Evolutionary conservation across 2,329 filamentous ascomycete species (phyloP).

Genomic region (Colletotrichum plurivorum): DNA sequence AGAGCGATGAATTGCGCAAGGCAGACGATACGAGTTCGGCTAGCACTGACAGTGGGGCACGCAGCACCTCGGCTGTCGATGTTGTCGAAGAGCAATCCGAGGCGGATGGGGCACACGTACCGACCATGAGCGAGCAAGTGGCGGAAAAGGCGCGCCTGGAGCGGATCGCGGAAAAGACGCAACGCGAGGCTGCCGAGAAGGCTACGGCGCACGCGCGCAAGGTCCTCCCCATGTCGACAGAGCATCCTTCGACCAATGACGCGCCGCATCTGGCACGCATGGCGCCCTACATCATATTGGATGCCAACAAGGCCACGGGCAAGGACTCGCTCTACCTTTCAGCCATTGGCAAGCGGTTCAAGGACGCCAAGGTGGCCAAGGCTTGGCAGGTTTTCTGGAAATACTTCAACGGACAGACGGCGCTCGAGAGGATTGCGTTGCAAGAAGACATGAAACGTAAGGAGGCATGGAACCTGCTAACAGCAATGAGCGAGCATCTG

Average conservation of each 20-base stretch:
- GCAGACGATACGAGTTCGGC: slow-evolving; percentile 42
- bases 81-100: slow-evolving; percentile 39
- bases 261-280: slow-evolving; percentile 70
- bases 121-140: slow-evolving; percentile 67
- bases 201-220: slow-evolving; percentile 69
- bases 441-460: slow-evolving; percentile 90
- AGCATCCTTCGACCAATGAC: slow-evolving; percentile 69
- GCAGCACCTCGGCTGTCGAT: slow-evolving; percentile 38
- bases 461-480: slow-evolving; percentile 78
- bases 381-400: slow-evolving; percentile 83
- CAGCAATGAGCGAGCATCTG: slow-evolving; percentile 77
- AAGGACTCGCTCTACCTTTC: slow-evolving; percentile 81
- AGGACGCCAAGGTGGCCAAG: slow-evolving; percentile 70
- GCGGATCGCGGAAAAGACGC: slow-evolving; percentile 69
- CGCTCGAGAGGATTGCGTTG: slow-evolving; percentile 89
- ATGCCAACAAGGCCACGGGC: slow-evolving; percentile 83
- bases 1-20: slow-evolving; percentile 71
- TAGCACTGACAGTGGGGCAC: slow-evolving; percentile 30
- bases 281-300: slow-evolving; percentile 78
- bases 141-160: slow-evolving; percentile 74
- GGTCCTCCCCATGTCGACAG: slow-evolving; percentile 62
- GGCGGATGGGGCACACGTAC: slow-evolving; percentile 43
- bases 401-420: slow-evolving; percentile 89
- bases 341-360: slow-evolving; percentile 70
- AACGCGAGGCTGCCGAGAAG: slow-evolving; percentile 67